These are phyloP conservation scores for Stylonectria norvegica DNA, from an alignment of 2,329 filamentous ascomycete species.

Conservation along the genomic window DNA sequence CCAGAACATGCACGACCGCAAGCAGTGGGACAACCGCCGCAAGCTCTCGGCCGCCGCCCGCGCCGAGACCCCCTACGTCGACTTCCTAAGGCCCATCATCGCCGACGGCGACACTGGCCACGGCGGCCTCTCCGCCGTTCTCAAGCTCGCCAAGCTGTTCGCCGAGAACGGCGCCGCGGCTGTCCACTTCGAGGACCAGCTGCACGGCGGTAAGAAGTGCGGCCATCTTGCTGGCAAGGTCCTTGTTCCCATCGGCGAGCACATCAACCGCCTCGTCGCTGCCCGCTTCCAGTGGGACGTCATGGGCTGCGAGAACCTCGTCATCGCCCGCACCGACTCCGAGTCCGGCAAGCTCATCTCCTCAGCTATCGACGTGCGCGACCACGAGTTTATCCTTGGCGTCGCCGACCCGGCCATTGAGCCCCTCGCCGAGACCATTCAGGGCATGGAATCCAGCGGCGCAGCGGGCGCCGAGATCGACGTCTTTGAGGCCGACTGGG, in stretches of 20 bases:
- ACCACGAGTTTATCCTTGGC: slow-evolving; percentile 95
- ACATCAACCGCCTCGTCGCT: slow-evolving; percentile 91
- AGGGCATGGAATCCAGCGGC: slow-evolving; percentile 81
- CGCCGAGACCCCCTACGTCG: slow-evolving; percentile 73
- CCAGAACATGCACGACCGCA: slow-evolving; percentile 93
- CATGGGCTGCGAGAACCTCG: slow-evolving; percentile 92
- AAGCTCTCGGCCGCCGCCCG: slow-evolving; percentile 74
- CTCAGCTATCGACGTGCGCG: slow-evolving; percentile 86
- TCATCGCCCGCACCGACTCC: slow-evolving; percentile 93
- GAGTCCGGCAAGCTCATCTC: slow-evolving; percentile 89
- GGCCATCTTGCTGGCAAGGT: slow-evolving; percentile 96
- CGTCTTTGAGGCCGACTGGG: slow-evolving; percentile 80
- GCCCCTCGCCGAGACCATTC: slow-evolving; percentile 82
- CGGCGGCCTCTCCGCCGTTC: slow-evolving; percentile 84
- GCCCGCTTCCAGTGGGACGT: slow-evolving; percentile 97
- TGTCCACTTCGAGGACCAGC: slow-evolving; percentile 96
- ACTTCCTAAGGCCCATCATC: slow-evolving; percentile 92
- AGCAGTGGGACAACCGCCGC: slow-evolving; percentile 83
- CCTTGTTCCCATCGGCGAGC: slow-evolving; percentile 86
- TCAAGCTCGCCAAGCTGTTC: slow-evolving; percentile 96
- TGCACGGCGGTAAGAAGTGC: slow-evolving; percentile 98
- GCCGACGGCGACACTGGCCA: slow-evolving; percentile 97
- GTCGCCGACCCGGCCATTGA: slow-evolving; percentile 70
- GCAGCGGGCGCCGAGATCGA: slow-evolving; percentile 79
- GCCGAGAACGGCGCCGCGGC: slow-evolving; percentile 95